Evolutionary conservation across 176 grass and related monocot genomes (phyloP), one percentile per base, ranked within the genome.

Genomic region (Avena insularis): DNA sequence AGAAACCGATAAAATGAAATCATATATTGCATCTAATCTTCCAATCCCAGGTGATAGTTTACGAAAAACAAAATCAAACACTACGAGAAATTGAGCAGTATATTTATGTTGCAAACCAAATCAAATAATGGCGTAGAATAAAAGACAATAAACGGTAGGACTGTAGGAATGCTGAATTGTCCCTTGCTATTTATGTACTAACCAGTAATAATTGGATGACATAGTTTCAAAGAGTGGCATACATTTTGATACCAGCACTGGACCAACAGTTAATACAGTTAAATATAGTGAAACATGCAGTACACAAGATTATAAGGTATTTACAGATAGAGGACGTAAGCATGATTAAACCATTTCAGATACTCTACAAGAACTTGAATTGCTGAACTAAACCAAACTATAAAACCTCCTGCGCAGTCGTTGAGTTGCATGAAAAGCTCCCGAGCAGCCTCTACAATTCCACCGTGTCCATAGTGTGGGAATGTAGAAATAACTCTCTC

Each of bases 391-490:
- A 62, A 79, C 58, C n/a, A 66, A 83, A 73, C n/a, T 48, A 77
- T 45, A 79, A 91, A 84, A 88, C 78, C 91, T 85, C 89, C 84
- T 91, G 55, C 33, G 12, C 71, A 86, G 48, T 91, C 94, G 1
- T 96, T 91, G 86, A 96, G 85, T 91, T 99, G 97, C 90, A 91
- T 91, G 71, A 94, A 99, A 83, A 99, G 94, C 80, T 99, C 97
- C 29, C 94, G 88, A 50, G 97, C 94, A 62, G 94, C 84, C 90
- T 94, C 92, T 49, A 99, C 86, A 83, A 99, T 99, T 83, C 97
- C 97, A 70, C 92, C 92, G 55, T 99, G 97, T 25, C 94, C 97
- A 92, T 96, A 96, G 89, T 99, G 97, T 48, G 97, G 94, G 75
- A 91, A 99, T 71, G 97, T 92, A 77, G 92, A 93, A 75, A 91